Base-by-base conservation (phyloP, 768 basidiomycete species). In the Suillus weaverae region DNA sequence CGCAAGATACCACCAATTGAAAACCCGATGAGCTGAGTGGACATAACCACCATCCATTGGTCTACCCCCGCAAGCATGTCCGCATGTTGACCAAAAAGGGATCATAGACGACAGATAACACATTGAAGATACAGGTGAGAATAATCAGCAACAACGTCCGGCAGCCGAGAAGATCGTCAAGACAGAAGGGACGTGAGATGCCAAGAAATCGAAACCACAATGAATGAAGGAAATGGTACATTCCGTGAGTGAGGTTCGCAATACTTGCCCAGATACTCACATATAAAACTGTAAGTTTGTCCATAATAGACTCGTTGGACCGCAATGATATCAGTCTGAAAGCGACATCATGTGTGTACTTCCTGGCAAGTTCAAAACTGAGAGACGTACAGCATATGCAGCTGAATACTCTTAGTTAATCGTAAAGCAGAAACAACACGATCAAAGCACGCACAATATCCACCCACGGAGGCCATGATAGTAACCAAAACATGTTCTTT, bases 401-500 rank as follows among this genome's bases (percentile, higher is more conserved):
- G 78, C 79, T 75, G 50, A 67, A 44, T 6, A 20, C 8, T 35
- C 10, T 48, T 14, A 48, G 60, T 32, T 5, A 5, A n/a, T 74
- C 53, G 68, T 61, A 50, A 51, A 22, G 5, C 26, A 11, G 2
- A 2, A 14, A 50, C 3, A 44, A 8, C 13, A 36, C 0, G 3
- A 30, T 22, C 1, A 0, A 43, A 39, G 48, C 30, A 76, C 74
- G 53, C 60, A 76, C 75, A 65, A 43, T 54, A 18, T 20, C 64
- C 68, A n/a, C 77, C 79, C n/a, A 83, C 80, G 60, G 82, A 81
- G 2, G 88, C 86, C 77, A 90, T 90, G 67, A 91, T 86, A 0
- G 86, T 90, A 60, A 90, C 83, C 26, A 92, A 74, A 0, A 89
- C 86, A 67, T 85, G 85, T 64, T 85, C 91, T 77, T 93, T 92